phyloP scores from a whole-genome alignment of 257 asterid species.

The Dorcoceras hygrometricum region DNA sequence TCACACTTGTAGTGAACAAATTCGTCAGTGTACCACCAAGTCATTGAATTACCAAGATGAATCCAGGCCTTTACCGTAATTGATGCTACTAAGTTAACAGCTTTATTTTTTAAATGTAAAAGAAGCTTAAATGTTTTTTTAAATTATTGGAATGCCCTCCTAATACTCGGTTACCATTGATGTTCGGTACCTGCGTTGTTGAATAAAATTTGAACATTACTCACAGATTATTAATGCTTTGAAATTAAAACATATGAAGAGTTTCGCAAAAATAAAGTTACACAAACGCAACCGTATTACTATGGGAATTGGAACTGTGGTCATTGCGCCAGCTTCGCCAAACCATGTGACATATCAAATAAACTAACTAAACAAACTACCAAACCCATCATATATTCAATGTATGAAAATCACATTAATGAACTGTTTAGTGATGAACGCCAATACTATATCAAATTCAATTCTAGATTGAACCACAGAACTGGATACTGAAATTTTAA shows the following conservation, averaged over 20 bases:
- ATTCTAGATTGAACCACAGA: neutral
- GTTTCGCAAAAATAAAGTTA: neutral
- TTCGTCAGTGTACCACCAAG: neutral
- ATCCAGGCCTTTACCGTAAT: neutral
- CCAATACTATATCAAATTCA: neutral
- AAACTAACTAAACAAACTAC: neutral
- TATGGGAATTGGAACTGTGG: neutral
- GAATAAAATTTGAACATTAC: no score
- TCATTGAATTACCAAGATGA: neutral
- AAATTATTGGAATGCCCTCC: neutral
- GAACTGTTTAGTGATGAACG: neutral
- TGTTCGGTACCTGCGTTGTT: neutral
- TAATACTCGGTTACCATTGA: neutral
- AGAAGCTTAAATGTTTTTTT: neutral
- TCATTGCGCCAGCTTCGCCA: neutral
- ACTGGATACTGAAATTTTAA: neutral
- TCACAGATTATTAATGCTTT: neutral
- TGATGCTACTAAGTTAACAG: neutral
- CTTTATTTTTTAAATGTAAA: neutral
- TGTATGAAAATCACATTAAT: neutral
- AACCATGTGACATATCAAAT: neutral
- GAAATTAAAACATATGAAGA: neutral
- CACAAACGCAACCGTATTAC: neutral
- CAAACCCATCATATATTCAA: conserved; percentile 11
- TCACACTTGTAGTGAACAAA: no score